Conservation (phyloP, 441 rosid species). For the Populus hybrid region DNA sequence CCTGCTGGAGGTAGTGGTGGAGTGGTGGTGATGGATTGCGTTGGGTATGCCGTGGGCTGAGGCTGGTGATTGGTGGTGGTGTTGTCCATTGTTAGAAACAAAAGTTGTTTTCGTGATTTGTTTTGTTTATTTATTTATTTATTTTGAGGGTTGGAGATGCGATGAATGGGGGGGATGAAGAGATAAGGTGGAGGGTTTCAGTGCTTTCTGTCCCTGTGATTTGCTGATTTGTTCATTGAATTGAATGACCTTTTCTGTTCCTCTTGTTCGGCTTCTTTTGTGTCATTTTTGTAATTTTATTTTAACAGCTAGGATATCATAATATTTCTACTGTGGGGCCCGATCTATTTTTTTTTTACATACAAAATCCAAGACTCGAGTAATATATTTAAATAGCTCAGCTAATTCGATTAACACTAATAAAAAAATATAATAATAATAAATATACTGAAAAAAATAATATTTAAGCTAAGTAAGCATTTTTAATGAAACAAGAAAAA, state of each 20-base stretch:
- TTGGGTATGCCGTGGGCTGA: conserved; percentile 48
- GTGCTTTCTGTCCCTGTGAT: conserved; percentile 8
- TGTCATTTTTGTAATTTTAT: background rate
- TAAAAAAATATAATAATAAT: too few relatives aligned
- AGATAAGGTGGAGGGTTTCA: conserved; percentile 9
- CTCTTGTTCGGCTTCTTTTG: background rate
- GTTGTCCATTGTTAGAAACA: conserved; percentile 16
- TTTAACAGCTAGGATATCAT: too few relatives aligned
- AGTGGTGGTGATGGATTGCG: conserved; percentile 30
- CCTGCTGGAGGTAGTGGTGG: conserved; percentile 17
- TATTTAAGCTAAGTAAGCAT: too few relatives aligned
- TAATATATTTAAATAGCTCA: too few relatives aligned
- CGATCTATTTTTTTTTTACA: too few relatives aligned
- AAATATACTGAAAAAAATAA: too few relatives aligned
- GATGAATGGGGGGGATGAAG: conserved; percentile 21
- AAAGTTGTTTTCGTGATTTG: background rate
- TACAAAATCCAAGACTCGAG: too few relatives aligned
- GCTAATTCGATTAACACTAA: too few relatives aligned
- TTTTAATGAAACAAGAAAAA: too few relatives aligned
- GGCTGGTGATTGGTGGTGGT: conserved; percentile 20
- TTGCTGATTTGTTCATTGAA: conserved; percentile 1
- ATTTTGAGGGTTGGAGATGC: background rate
- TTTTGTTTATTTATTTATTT: background rate
- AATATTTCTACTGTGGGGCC: too few relatives aligned
- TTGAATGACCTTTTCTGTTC: background rate